Evolutionary conservation across 2,329 filamentous ascomycete genomes (phyloP).

Genomic region (Penicillium sp.): DNA sequence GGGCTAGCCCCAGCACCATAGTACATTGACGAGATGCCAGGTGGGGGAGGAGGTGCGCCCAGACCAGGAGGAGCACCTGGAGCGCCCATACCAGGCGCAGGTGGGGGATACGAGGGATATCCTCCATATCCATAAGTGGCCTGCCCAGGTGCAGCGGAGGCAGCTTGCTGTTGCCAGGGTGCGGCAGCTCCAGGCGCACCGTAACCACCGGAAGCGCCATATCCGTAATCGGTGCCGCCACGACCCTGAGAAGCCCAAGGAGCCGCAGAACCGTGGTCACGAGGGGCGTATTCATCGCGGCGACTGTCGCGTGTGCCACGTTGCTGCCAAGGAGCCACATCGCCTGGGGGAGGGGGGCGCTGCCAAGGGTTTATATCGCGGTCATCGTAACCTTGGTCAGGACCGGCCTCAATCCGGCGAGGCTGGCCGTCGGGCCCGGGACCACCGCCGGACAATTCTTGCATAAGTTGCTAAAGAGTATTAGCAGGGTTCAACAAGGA

Average conservation of each 20-base stretch:
- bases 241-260: slow-evolving; percentile 47
- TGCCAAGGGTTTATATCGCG: slow-evolving; percentile 82
- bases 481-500: background rate
- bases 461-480: slow-evolving; percentile 80
- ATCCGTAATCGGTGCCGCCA: slow-evolving; percentile 49
- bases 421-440: slow-evolving; percentile 62
- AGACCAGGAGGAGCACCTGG: slow-evolving; percentile 58
- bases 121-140: slow-evolving; percentile 62
- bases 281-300: slow-evolving; percentile 52
- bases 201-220: slow-evolving; percentile 42
- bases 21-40: slow-evolving; percentile 50
- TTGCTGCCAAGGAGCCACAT: slow-evolving; percentile 78
- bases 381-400: slow-evolving; percentile 58
- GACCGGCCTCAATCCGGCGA: slow-evolving; percentile 85
- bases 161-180: slow-evolving; percentile 67
- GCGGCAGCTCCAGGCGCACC: slow-evolving; percentile 55
- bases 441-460: slow-evolving; percentile 83
- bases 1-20: slow-evolving; percentile 43
- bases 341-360: slow-evolving; percentile 74
- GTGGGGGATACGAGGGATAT: slow-evolving; percentile 53
- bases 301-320: slow-evolving; percentile 61
- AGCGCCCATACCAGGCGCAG: slow-evolving; percentile 54
- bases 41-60: slow-evolving; percentile 49
- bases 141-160: slow-evolving; percentile 48
- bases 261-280: slow-evolving; percentile 42